Evolutionary conservation across 2,329 filamentous ascomycete species (phyloP), one percentile per base, ranked within the genome.

Genomic region (Metarhizium brunneum): DNA sequence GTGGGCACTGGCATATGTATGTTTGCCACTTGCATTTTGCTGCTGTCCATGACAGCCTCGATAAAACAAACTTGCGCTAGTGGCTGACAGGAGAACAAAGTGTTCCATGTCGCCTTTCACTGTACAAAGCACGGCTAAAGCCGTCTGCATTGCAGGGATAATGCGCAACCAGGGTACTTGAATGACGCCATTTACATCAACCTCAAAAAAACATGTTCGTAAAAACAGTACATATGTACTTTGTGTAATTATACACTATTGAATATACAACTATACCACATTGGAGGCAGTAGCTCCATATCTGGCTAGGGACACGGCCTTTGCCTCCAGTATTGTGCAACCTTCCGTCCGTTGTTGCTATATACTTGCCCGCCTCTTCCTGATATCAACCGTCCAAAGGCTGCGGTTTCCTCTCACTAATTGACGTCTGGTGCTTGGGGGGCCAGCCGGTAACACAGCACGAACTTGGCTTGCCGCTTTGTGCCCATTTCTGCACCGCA

Each of bases 231-330:
- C 53, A 42, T 54, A 49, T 53, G 54, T 59, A 59, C 56, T 58
- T 47, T 54, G 43, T 59, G 53, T 29, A 54, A 60, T 63, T 62
- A 63, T 62, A 60, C 61, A 60, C 59, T 62, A 60, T 54, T 45
- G 50, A 60, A 61, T 61, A 61, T 62, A 61, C 60, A 63, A 57
- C 55, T 59, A 61, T 60, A 55, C 53, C 57, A 58, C 56, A 54
- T 49, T 20, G 54, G 38, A 40, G 50, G 35, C 36, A 52, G 14
- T 43, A 51, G 25, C 29, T 20, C 50, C 50, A 43, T 8, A 25
- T 50, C 35, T 40, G 4, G 6, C 47, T 13, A 40, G 11, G 5
- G 5, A 18, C 14, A 38, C 13, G 50, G 35, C 32, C 6, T 18
- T 14, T 52, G 36, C 36, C 36, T 52, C 36, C 36, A 43, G 38